These are phyloP conservation scores for Halenospora varia DNA, from an alignment of 495 filamentous ascomycete species.

Conservation along the genomic window DNA sequence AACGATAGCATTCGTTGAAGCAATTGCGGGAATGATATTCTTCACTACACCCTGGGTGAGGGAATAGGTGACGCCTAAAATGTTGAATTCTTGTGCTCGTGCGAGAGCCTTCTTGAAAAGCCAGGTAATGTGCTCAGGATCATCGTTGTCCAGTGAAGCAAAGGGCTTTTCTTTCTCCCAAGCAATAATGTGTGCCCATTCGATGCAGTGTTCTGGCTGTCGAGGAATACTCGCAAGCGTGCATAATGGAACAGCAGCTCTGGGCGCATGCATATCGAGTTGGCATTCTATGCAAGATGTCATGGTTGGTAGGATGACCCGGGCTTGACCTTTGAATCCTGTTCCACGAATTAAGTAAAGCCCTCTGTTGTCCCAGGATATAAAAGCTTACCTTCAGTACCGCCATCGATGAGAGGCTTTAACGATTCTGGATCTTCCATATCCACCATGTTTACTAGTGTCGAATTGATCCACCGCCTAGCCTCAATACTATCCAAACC, in stretches of 20 bases:
- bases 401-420: conserved; percentile 93
- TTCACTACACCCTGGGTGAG: conserved; percentile 98
- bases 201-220: conserved; percentile 97
- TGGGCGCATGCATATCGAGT: conserved; percentile 94
- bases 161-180: conserved; percentile 62
- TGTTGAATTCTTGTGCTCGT: conserved; percentile 84
- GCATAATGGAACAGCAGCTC: conserved; percentile 91
- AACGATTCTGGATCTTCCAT: conserved; percentile 70
- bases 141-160: conserved; percentile 81
- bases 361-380: too few species aligned
- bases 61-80: conserved; percentile 90
- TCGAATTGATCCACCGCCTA: conserved; percentile 96
- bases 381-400: conserved; percentile 70
- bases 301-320: conserved; percentile 87
- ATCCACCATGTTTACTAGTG: conserved; percentile 84
- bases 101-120: conserved; percentile 80
- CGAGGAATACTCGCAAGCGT: conserved; percentile 95
- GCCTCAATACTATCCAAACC: conserved; percentile 98
- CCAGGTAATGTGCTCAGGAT: conserved; percentile 97
- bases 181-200: conserved; percentile 90
- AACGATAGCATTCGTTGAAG: conserved; percentile 94
- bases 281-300: conserved; percentile 98
- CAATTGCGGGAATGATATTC: conserved; percentile 99
- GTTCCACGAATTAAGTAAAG: conserved; percentile 6
- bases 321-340: conserved; percentile 95